phyloP scores from a whole-genome alignment of 2,329 filamentous ascomycete genomes.

The Cladophialophora chaetospira region DNA sequence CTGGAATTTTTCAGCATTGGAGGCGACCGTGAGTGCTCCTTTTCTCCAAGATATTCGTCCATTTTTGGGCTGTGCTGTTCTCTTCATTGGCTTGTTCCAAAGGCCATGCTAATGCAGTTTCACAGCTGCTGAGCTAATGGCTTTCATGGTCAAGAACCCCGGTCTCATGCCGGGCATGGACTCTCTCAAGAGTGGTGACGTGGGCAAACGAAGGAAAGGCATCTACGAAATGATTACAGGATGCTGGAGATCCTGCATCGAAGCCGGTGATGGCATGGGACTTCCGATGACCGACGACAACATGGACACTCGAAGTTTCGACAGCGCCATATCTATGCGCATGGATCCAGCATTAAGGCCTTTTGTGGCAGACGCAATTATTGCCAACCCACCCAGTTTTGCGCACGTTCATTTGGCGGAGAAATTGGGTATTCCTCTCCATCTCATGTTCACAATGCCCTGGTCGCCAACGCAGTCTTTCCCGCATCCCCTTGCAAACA shows the following conservation, averaged over 20 bases:
- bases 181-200: conserved; percentile 73
- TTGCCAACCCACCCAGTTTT: conserved; percentile 79
- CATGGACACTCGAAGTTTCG: conserved; percentile 46
- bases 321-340: conserved; percentile 40
- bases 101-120: too few relatives aligned
- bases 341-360: conserved; percentile 55
- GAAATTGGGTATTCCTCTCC: conserved; percentile 72
- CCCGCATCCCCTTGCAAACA: conserved; percentile 81
- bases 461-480: conserved; percentile 86
- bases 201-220: conserved; percentile 71
- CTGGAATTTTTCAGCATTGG: conserved; percentile 77
- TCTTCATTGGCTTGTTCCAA: too few relatives aligned
- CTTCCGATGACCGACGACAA: conserved; percentile 54
- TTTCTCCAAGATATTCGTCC: too few relatives aligned
- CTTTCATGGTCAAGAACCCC: conserved; percentile 89
- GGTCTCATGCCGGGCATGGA: conserved; percentile 82
- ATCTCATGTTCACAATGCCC: conserved; percentile 95
- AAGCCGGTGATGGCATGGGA: conserved; percentile 69
- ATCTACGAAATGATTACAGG: conserved; percentile 80
- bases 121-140: conserved; percentile 75
- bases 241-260: conserved; percentile 83
- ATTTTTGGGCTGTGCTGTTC: too few relatives aligned
- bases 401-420: conserved; percentile 80
- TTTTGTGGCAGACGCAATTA: conserved; percentile 87
- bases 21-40: too few relatives aligned